phyloP scores from a whole-genome alignment of 2,329 filamentous ascomycete species.

The Setomelanomma holmii region DNA sequence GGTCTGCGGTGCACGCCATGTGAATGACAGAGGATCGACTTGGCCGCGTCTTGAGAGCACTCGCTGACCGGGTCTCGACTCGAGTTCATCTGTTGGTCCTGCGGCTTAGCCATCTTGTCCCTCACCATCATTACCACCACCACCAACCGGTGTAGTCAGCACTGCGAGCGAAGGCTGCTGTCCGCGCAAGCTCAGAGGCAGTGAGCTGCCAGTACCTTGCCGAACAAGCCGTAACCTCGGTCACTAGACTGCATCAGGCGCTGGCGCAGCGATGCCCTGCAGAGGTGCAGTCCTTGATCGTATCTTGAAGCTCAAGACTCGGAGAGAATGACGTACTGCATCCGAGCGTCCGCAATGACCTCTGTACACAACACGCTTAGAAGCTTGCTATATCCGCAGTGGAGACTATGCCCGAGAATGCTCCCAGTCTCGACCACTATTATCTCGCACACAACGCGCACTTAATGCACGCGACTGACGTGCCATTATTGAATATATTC shows the following conservation, averaged over 20 bases:
- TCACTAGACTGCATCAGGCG: conserved; percentile 27
- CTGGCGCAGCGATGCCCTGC: conserved; percentile 23
- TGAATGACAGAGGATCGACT: neutral
- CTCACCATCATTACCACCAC: conserved; percentile 1
- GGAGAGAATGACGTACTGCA: conserved; percentile 38
- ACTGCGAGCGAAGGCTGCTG: neutral
- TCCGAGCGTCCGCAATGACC: conserved; percentile 21
- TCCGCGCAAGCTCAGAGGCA: conserved; percentile 11
- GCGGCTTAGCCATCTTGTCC: conserved; percentile 7
- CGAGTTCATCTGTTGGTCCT: neutral
- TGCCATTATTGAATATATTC: conserved; percentile 10
- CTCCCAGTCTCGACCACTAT: conserved; percentile 3
- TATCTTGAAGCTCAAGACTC: conserved; percentile 9
- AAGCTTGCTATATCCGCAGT: conserved; percentile 19
- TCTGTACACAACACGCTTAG: conserved; percentile 15
- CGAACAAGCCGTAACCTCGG: conserved; percentile 34
- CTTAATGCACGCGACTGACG: conserved; percentile 3
- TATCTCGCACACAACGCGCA: neutral
- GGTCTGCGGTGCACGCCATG: neutral
- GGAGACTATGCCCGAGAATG: conserved; percentile 15
- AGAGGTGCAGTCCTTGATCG: conserved; percentile 25
- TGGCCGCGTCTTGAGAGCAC: neutral
- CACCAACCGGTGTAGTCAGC: conserved; percentile 3
- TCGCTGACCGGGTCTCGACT: conserved; percentile 3
- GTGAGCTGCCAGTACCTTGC: conserved; percentile 22